Evolutionary conservation across 1,284 basidiomycete species (phyloP).

Genomic region (Fomitiporia mediterranea): DNA sequence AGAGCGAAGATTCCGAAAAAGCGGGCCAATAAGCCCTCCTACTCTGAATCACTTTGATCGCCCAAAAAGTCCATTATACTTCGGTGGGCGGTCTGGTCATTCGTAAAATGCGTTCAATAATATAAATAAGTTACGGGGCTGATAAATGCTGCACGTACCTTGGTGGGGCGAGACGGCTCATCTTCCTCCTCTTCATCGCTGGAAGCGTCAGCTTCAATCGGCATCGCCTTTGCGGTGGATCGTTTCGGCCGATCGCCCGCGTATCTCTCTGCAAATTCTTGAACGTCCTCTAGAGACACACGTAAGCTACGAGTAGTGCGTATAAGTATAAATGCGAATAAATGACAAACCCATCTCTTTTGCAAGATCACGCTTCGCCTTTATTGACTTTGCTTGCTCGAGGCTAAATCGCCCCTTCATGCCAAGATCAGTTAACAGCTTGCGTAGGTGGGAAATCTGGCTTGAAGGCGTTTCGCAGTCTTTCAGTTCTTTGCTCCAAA

Average conservation of each 20-base stretch:
- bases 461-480: slow-evolving; percentile 51
- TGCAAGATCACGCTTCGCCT: slow-evolving; percentile 65
- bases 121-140: not conserved
- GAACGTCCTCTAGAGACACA: slow-evolving; percentile 52
- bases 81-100: slow-evolving; percentile 41
- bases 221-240: slow-evolving; percentile 24
- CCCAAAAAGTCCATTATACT: slow-evolving; percentile 67
- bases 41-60: slow-evolving; percentile 55
- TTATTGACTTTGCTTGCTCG: slow-evolving; percentile 74
- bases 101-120: slow-evolving; percentile 21
- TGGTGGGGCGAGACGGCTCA: slow-evolving; percentile 34
- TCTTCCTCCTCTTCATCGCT: slow-evolving; percentile 27
- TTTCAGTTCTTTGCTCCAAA: slow-evolving; percentile 76
- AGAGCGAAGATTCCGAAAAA: not conserved
- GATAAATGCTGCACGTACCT: slow-evolving; percentile 28
- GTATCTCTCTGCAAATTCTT: slow-evolving; percentile 43
- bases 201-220: slow-evolving; percentile 30
- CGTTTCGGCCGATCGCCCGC: slow-evolving; percentile 28
- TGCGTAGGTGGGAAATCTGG: slow-evolving; percentile 63
- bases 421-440: slow-evolving; percentile 65
- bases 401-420: slow-evolving; percentile 77
- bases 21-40: not conserved
- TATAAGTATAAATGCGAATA: slow-evolving; percentile 7
- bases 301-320: too few relatives aligned
- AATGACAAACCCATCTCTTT: slow-evolving; percentile 65